These are phyloP conservation scores for Trapa bicornis DNA, from an alignment of 345 rosid genomes.

Conservation along the genomic window DNA sequence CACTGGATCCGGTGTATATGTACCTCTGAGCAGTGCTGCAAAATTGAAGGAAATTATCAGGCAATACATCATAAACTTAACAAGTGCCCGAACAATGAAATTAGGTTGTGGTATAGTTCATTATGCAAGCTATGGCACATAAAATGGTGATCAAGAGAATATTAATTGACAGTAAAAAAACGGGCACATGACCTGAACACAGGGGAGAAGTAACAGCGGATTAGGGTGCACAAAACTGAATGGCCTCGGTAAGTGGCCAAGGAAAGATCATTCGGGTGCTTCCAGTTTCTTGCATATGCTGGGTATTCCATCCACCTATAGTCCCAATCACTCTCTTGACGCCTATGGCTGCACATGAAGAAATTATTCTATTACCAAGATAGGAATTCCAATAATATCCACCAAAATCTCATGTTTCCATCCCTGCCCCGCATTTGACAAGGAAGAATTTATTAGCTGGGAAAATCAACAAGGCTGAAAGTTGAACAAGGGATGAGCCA, in stretches of 20 bases:
- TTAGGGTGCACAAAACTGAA: slow-evolving; percentile 43
- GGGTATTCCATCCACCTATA: slow-evolving; percentile 58
- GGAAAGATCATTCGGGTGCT: slow-evolving; percentile 46
- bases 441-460: not conserved
- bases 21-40: slow-evolving; percentile 68
- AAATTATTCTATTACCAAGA: not conserved
- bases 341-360: slow-evolving; percentile 15
- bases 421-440: not conserved
- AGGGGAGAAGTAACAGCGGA: slow-evolving; percentile 68
- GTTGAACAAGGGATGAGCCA: too few relatives aligned
- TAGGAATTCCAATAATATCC: not conserved
- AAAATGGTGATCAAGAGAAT: not conserved
- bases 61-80: not conserved
- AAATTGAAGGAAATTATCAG: not conserved
- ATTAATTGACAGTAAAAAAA: not conserved
- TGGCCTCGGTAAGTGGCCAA: slow-evolving; percentile 57
- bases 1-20: slow-evolving; percentile 55
- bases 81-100: not conserved
- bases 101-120: not conserved
- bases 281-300: slow-evolving; percentile 19
- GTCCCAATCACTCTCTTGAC: slow-evolving; percentile 32
- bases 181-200: slow-evolving; percentile 30
- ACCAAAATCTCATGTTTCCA: not conserved
- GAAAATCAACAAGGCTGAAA: too few relatives aligned
- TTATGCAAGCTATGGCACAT: not conserved